phyloP scores from a whole-genome alignment of 2,329 filamentous ascomycete species.

The Rhynchosporium agropyri region DNA sequence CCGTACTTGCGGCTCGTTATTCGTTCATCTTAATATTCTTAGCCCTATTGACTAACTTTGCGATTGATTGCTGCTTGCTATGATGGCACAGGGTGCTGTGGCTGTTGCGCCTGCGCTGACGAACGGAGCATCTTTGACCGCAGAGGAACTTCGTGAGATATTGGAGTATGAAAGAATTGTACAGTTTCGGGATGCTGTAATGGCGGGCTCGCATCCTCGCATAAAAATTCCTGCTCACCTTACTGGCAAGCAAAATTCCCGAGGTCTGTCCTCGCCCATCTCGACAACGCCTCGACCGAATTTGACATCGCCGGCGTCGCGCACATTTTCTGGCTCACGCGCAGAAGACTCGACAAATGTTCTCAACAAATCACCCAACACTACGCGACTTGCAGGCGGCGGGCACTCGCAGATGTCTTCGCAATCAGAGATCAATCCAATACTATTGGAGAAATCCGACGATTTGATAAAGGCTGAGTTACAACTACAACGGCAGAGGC shows the following conservation, averaged over 20 bases:
- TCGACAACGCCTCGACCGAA: slow-evolving; percentile 34
- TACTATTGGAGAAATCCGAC: slow-evolving; percentile 84
- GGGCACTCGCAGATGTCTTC: slow-evolving; percentile 46
- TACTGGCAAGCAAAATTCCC: slow-evolving; percentile 37
- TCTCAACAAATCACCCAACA: slow-evolving; percentile 36
- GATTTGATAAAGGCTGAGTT: slow-evolving; percentile 81
- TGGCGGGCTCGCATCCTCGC: slow-evolving; percentile 72
- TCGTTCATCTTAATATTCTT: slow-evolving; percentile 25
- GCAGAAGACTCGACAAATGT: slow-evolving; percentile 34
- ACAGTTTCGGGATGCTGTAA: slow-evolving; percentile 76
- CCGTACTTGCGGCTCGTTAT: slow-evolving; percentile 12
- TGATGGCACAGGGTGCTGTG: slow-evolving; percentile 43
- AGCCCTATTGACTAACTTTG: slow-evolving; percentile 29
- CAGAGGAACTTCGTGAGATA: slow-evolving; percentile 59
- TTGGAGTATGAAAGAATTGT: slow-evolving; percentile 79
- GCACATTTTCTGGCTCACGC: slow-evolving; percentile 23
- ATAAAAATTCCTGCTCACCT: slow-evolving; percentile 57
- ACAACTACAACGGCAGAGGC: slow-evolving; percentile 74
- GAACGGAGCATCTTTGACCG: slow-evolving; percentile 43
- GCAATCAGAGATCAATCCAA: slow-evolving; percentile 74
- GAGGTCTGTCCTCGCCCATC: slow-evolving; percentile 34
- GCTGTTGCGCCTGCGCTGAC: slow-evolving; percentile 40
- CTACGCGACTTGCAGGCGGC: slow-evolving; percentile 40
- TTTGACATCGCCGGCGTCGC: slow-evolving; percentile 25
- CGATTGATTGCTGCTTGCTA: slow-evolving; percentile 22